These are phyloP conservation scores for Pseudogymnoascus sp. DNA, from an alignment of 2,329 filamentous ascomycete species.

Conservation along the genomic window DNA sequence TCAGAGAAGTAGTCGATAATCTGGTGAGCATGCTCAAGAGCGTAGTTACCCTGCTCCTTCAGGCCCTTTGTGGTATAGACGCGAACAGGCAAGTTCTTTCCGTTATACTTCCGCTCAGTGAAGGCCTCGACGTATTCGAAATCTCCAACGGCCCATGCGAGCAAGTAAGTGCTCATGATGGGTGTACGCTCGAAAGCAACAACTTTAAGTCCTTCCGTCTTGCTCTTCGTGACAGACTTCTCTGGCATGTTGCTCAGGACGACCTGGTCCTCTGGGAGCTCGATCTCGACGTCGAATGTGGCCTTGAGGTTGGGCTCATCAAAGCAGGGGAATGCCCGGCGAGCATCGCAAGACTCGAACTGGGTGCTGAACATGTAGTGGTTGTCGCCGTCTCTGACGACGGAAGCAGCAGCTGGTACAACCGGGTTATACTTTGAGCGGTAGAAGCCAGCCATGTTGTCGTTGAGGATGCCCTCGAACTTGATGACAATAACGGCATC, in stretches of 20 bases:
- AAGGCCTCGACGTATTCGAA: conserved; percentile 94
- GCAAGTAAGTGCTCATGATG: conserved; percentile 84
- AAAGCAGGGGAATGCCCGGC: conserved; percentile 93
- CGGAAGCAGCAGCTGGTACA: conserved; percentile 64
- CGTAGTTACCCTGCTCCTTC: conserved; percentile 84
- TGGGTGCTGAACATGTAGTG: conserved; percentile 87
- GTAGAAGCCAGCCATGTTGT: conserved; percentile 89
- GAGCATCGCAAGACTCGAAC: conserved; percentile 93
- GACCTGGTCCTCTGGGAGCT: conserved; percentile 80
- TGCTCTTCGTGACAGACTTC: conserved; percentile 56
- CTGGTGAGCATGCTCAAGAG: conserved; percentile 83
- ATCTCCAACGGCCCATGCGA: conserved; percentile 92
- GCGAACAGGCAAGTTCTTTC: conserved; percentile 82
- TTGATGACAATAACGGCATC: conserved; percentile 62
- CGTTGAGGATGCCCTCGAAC: conserved; percentile 79
- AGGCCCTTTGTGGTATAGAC: conserved; percentile 95
- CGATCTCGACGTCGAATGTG: conserved; percentile 88
- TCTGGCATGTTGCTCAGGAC: conserved; percentile 95
- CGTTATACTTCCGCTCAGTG: conserved; percentile 84
- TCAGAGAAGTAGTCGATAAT: conserved; percentile 97
- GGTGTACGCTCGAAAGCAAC: conserved; percentile 80
- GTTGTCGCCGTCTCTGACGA: conserved; percentile 64
- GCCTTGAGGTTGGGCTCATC: conserved; percentile 97
- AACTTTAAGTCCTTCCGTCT: conserved; percentile 57
- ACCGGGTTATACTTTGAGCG: conserved; percentile 87